Conservation (phyloP, 2,329 filamentous ascomycete genomes). For the Apiospora phragmitis region DNA sequence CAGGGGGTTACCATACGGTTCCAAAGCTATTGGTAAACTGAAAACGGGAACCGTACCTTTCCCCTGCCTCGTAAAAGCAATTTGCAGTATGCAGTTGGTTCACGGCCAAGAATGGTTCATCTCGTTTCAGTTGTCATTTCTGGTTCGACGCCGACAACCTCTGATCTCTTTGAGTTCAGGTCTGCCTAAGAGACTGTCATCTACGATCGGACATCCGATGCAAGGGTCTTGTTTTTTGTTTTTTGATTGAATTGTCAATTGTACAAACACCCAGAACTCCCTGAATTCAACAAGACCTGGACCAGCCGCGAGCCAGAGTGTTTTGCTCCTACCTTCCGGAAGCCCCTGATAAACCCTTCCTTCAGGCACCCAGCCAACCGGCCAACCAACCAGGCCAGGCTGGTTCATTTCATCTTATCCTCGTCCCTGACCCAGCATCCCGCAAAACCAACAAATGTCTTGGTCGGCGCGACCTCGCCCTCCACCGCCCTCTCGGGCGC, state of each 20-base stretch:
- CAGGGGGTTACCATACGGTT: not conserved
- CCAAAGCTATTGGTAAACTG: not conserved
- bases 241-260: not conserved
- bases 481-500: slow-evolving; percentile 14
- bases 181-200: not conserved
- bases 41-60: not conserved
- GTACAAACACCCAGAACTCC: not conserved
- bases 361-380: not conserved
- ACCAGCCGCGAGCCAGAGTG: not conserved
- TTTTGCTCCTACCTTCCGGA: not conserved
- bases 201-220: not conserved
- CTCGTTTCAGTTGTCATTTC: not conserved
- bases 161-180: not conserved
- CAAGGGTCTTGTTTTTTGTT: not conserved
- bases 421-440: slow-evolving; percentile 2
- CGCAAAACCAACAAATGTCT: not conserved
- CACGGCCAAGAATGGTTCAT: not conserved
- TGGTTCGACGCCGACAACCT: not conserved
- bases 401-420: not conserved
- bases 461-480: not conserved
- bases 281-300: not conserved
- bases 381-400: not conserved
- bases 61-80: not conserved
- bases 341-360: not conserved
- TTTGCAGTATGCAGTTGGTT: not conserved